A percentile compares a stretch with the other conserved stretches of the same genome.
Conservation (phyloP, 257 asterid genomes). For the Plectranthus barbatus region DNA sequence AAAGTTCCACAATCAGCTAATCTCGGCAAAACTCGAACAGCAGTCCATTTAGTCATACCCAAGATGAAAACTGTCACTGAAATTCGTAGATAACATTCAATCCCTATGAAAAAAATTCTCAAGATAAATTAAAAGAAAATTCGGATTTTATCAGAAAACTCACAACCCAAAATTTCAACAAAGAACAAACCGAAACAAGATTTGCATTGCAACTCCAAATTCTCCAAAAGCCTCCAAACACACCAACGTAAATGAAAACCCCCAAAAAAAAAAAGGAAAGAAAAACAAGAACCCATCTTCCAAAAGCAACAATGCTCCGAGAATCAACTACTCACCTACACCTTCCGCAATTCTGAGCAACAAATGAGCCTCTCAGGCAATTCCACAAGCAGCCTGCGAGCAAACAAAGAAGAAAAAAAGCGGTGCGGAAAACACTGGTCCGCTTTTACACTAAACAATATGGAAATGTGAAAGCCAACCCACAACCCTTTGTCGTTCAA, state of each 20-base stretch:
- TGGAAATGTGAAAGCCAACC: constrained; percentile 13
- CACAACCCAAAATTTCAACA: neutral
- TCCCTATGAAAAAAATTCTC: constrained; percentile 12
- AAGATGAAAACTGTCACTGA: constrained; percentile 9
- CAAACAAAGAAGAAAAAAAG: too few species aligned
- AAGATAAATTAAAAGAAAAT: neutral
- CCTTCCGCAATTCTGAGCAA: neutral
- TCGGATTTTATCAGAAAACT: constrained; percentile 11
- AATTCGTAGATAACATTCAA: constrained; percentile 16
- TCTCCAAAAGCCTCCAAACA: neutral
- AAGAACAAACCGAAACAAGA: neutral
- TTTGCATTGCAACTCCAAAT: neutral
- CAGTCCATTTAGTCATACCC: constrained; percentile 19
- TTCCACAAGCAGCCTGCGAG: constrained; percentile 11
- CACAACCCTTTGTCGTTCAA: constrained; percentile 23
- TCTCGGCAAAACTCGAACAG: too few species aligned
- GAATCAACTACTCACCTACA: constrained; percentile 18
- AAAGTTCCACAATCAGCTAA: too few species aligned
- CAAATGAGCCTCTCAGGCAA: constrained; percentile 12
- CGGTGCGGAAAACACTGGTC: neutral
- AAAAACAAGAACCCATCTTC: constrained; percentile 1
- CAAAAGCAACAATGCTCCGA: neutral
- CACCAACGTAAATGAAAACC: neutral
- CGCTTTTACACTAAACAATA: neutral
- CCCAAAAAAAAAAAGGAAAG: neutral